Conservation (phyloP, 75 land plant genomes). For the Ceratopteris richardii region DNA sequence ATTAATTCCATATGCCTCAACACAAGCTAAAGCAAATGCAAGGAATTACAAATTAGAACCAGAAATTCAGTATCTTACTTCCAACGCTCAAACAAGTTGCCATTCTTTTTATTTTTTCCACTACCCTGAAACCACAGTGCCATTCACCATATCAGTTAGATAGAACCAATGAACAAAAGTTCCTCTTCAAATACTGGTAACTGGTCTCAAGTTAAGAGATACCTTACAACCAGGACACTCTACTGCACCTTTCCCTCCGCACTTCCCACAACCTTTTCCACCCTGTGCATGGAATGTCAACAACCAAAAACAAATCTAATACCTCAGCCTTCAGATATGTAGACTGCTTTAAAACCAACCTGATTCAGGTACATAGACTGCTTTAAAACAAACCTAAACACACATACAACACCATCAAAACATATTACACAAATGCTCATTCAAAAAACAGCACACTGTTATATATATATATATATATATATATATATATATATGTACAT, state of each 20-base stretch:
- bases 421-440: too few species aligned
- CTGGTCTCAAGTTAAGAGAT: too few species aligned
- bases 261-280: slow-evolving; percentile 42
- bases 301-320: neutral
- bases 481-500: too few species aligned
- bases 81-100: slow-evolving; percentile 88
- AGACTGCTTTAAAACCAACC: neutral
- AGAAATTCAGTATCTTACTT: slow-evolving; percentile 43
- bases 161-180: neutral
- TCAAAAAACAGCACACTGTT: too few species aligned
- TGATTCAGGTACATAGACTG: too few species aligned
- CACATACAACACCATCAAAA: too few species aligned
- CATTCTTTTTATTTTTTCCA: slow-evolving; percentile 90
- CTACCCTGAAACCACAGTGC: slow-evolving; percentile 40
- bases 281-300: slow-evolving; percentile 14
- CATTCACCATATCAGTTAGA: neutral
- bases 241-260: slow-evolving; percentile 67
- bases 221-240: slow-evolving; percentile 88
- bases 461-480: too few species aligned
- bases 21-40: too few species aligned
- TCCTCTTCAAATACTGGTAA: too few species aligned
- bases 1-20: too few species aligned
- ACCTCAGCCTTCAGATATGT: neutral
- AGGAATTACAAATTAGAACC: too few species aligned
- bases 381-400: too few species aligned